Evolutionary conservation across 1,284 basidiomycete species (phyloP).

Genomic region (Cutaneotrichosporon sp.): DNA sequence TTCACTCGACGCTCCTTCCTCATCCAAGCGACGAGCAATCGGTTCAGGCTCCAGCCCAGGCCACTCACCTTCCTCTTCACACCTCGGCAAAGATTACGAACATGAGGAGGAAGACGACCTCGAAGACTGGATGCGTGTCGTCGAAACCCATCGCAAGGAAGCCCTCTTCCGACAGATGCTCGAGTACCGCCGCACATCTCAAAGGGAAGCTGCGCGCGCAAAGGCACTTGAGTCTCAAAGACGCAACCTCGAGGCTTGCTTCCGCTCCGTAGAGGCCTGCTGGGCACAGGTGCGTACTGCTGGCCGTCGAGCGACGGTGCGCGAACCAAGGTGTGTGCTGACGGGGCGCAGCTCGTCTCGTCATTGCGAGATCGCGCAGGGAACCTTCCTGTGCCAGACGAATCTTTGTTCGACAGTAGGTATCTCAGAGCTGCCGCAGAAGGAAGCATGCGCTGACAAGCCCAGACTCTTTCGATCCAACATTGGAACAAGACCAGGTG

Average conservation of each 20-base stretch:
- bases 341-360: slow-evolving; percentile 45
- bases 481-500: slow-evolving; percentile 31
- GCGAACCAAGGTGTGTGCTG: slow-evolving; percentile 9
- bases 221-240: slow-evolving; percentile 71
- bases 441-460: slow-evolving; percentile 9
- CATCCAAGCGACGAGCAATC: slow-evolving; percentile 40
- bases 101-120: slow-evolving; percentile 34
- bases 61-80: slow-evolving; percentile 19
- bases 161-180: slow-evolving; percentile 90
- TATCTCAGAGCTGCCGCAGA: background rate
- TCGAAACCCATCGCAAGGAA: slow-evolving; percentile 73
- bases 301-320: background rate
- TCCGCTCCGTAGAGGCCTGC: slow-evolving; percentile 80
- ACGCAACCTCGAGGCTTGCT: slow-evolving; percentile 69
- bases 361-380: slow-evolving; percentile 40
- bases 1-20: slow-evolving; percentile 36
- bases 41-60: slow-evolving; percentile 15
- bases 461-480: slow-evolving; percentile 35
- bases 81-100: slow-evolving; percentile 5
- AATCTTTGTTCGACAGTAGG: slow-evolving; percentile 25
- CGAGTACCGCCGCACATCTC: slow-evolving; percentile 78
- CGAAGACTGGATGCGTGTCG: slow-evolving; percentile 48
- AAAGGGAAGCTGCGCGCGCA: slow-evolving; percentile 66
- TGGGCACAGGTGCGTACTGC: slow-evolving; percentile 73
- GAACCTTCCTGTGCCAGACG: slow-evolving; percentile 16